Conservation (phyloP, 2,329 filamentous ascomycete species). For the Sodiomyces alkalinus region DNA sequence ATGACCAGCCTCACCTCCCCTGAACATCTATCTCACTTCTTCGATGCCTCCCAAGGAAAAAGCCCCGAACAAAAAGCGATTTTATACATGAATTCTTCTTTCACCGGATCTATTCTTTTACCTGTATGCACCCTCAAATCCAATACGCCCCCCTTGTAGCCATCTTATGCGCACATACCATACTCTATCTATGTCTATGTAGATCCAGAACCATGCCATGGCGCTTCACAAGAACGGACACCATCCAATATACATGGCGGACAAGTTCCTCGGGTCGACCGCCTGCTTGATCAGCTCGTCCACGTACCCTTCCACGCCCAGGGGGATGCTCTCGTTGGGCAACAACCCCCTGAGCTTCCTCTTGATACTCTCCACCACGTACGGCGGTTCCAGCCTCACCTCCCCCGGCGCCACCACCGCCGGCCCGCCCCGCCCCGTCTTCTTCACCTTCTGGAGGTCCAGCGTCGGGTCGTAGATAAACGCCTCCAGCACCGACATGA, state of each 20-base stretch:
- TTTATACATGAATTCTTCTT: not conserved
- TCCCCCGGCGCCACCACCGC: constrained; percentile 20
- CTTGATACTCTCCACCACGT: constrained; percentile 78
- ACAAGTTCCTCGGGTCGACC: constrained; percentile 62
- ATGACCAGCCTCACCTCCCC: too few relatives aligned
- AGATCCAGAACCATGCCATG: too few relatives aligned
- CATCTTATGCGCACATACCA: too few relatives aligned
- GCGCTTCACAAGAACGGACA: constrained; percentile 36
- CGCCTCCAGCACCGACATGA: constrained; percentile 94
- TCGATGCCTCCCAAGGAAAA: too few relatives aligned
- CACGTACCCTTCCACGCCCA: constrained; percentile 95
- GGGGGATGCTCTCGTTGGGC: constrained; percentile 74
- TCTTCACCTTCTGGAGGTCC: constrained; percentile 67
- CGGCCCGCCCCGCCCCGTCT: constrained; percentile 30
- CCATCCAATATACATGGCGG: constrained; percentile 97
- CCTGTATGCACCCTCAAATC: not conserved
- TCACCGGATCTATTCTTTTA: not conserved
- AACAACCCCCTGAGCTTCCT: constrained; percentile 76
- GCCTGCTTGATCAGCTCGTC: constrained; percentile 85
- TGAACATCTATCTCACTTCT: too few relatives aligned
- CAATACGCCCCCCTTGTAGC: constrained; percentile 6
- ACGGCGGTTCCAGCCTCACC: constrained; percentile 42
- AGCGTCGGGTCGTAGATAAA: constrained; percentile 96
- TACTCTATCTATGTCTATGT: too few relatives aligned
- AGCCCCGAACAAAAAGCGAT: not conserved